Evolutionary conservation across 495 filamentous ascomycete genomes (phyloP).

Genomic region (Podospora tetraspora): DNA sequence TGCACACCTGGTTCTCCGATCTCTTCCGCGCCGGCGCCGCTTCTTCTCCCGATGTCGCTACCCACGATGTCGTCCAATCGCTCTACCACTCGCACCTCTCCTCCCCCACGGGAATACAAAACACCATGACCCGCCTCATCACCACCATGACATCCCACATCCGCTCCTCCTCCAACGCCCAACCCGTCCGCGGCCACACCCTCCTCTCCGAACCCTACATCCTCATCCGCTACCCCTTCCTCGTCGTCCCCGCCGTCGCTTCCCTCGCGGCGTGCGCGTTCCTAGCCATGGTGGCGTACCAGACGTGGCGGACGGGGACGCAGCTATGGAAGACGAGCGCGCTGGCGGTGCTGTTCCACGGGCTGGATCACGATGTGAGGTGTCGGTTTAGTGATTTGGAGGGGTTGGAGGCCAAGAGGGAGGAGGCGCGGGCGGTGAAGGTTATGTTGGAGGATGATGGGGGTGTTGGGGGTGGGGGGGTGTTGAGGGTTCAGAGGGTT

Average conservation of each 20-base stretch:
- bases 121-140: constrained; percentile 18
- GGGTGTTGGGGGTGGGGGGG: constrained; percentile 1
- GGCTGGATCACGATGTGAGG: constrained; percentile 19
- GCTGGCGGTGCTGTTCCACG: constrained; percentile 25
- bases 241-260: constrained; percentile 3
- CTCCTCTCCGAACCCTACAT: constrained; percentile 5
- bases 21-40: constrained; percentile 22
- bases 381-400: constrained; percentile 14
- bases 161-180: background rate
- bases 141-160: constrained; percentile 5
- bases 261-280: constrained; percentile 14
- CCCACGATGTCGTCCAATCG: constrained; percentile 27
- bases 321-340: constrained; percentile 26
- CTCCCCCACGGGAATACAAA: constrained; percentile 20
- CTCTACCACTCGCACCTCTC: constrained; percentile 32
- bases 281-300: constrained; percentile 4
- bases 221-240: constrained; percentile 13
- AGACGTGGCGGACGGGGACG: constrained; percentile 11
- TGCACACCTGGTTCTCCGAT: constrained; percentile 20
- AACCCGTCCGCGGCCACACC: constrained; percentile 9
- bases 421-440: constrained; percentile 17
- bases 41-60: constrained; percentile 20
- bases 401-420: constrained; percentile 19
- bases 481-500: constrained; percentile 11
- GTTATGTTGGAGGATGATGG: constrained; percentile 12